Conservation (phyloP, 805 yeast genomes). For the Hanseniaspora taiwanica region DNA sequence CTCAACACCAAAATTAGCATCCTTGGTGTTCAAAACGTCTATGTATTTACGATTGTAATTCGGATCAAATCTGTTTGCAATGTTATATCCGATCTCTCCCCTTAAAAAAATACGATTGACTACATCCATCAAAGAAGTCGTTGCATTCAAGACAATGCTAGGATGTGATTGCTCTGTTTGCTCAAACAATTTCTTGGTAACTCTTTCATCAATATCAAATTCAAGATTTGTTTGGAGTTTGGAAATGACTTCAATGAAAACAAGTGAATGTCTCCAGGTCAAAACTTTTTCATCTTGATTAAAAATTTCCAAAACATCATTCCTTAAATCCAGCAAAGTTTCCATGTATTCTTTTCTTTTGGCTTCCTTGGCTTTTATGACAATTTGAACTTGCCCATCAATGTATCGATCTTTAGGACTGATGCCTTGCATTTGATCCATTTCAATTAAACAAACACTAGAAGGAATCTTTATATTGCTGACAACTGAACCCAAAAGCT, state of each 20-base stretch:
- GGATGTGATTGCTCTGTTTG: constrained; percentile 58
- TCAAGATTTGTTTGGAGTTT: constrained; percentile 43
- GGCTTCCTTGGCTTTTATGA: constrained; percentile 46
- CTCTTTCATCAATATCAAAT: constrained; percentile 27
- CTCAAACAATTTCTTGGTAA: constrained; percentile 31
- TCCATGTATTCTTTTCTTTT: constrained; percentile 35
- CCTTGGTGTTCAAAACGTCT: constrained; percentile 31
- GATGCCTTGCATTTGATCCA: constrained; percentile 27
- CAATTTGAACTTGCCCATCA: constrained; percentile 44
- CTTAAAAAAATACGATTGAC: constrained; percentile 32
- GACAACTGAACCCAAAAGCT: constrained; percentile 32
- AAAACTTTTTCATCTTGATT: constrained; percentile 8
- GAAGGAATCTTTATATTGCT: constrained; percentile 35
- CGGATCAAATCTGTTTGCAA: constrained; percentile 31
- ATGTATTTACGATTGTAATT: constrained; percentile 24
- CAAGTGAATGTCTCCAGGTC: constrained; percentile 43
- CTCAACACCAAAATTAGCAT: constrained; percentile 22
- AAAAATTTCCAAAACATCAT: constrained; percentile 17
- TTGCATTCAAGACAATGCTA: constrained; percentile 40
- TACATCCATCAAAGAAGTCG: constrained; percentile 45
- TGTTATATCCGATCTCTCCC: constrained; percentile 35
- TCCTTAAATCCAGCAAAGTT: constrained; percentile 31
- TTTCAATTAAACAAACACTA: constrained; percentile 39
- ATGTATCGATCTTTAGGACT: constrained; percentile 50
- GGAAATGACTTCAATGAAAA: constrained; percentile 37